Evolutionary conservation across 139 green algal species (phyloP).

Genomic region (Asterochloris erici): DNA sequence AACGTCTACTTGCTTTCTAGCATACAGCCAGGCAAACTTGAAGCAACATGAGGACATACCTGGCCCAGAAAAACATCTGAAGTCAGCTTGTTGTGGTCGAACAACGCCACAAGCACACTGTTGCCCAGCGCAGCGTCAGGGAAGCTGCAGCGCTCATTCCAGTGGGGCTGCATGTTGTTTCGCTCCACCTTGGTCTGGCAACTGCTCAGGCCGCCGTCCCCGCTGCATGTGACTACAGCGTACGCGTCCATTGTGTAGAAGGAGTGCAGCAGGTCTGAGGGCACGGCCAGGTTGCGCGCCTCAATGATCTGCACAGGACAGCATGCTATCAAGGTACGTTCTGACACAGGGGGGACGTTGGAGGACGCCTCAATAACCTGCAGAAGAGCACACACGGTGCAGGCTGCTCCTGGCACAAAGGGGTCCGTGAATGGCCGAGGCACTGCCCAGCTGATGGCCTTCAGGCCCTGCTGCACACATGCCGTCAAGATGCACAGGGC

Average conservation of each 20-base stretch:
- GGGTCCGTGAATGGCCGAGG: too few species aligned
- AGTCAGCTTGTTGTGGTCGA: constrained; percentile 26
- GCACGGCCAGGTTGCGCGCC: constrained; percentile 29
- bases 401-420: too few species aligned
- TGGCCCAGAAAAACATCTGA: constrained; percentile 32
- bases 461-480: too few species aligned
- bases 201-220: constrained; percentile 17
- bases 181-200: constrained; percentile 8
- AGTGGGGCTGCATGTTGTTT: constrained; percentile 23
- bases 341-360: neutral
- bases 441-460: too few species aligned
- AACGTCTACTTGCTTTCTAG: neutral
- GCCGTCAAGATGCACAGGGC: too few species aligned
- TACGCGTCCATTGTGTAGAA: constrained; percentile 32
- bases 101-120: constrained; percentile 29
- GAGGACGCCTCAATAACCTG: neutral
- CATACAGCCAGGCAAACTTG: neutral
- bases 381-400: too few species aligned
- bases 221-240: constrained; percentile 6
- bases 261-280: constrained; percentile 23
- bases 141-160: constrained; percentile 40
- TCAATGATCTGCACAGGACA: constrained; percentile 29
- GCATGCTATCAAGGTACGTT: neutral
- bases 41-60: neutral
- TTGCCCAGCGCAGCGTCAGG: constrained; percentile 20